Conservation (phyloP, 306 rosid genomes). For the Fragaria ananassa region DNA sequence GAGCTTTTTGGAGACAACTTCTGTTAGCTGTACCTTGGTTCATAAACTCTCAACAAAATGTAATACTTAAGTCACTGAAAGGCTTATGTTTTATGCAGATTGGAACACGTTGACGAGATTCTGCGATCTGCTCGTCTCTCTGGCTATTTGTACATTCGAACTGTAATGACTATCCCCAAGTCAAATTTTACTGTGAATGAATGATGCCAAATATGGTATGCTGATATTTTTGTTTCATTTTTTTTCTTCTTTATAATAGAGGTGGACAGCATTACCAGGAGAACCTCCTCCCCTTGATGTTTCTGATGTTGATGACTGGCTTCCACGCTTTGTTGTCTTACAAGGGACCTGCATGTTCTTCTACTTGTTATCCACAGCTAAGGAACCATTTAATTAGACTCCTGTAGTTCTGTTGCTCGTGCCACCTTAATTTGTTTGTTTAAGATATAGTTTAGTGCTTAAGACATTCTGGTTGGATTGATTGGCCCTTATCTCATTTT, state of each 20-base stretch:
- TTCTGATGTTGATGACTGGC: constrained; percentile 76
- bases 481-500: not conserved
- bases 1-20: not conserved
- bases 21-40: not conserved
- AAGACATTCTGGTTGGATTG: not conserved
- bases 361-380: constrained; percentile 73
- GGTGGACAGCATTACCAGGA: constrained; percentile 82
- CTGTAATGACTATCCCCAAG: constrained; percentile 44
- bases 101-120: constrained; percentile 76
- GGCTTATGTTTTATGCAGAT: constrained; percentile 43
- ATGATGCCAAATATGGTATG: constrained; percentile 17
- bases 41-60: not conserved
- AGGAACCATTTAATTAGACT: not conserved
- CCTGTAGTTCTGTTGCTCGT: not conserved
- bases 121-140: constrained; percentile 78
- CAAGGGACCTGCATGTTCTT: constrained; percentile 71
- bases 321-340: constrained; percentile 84
- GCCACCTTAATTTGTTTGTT: not conserved
- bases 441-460: not conserved
- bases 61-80: not conserved
- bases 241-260: constrained; percentile 31
- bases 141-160: constrained; percentile 76
- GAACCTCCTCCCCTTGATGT: constrained; percentile 86
- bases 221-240: not conserved
- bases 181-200: constrained; percentile 16